Evolutionary conservation across 169 alveolate genomes (phyloP).

Genomic region (Babesia bigemina): DNA sequence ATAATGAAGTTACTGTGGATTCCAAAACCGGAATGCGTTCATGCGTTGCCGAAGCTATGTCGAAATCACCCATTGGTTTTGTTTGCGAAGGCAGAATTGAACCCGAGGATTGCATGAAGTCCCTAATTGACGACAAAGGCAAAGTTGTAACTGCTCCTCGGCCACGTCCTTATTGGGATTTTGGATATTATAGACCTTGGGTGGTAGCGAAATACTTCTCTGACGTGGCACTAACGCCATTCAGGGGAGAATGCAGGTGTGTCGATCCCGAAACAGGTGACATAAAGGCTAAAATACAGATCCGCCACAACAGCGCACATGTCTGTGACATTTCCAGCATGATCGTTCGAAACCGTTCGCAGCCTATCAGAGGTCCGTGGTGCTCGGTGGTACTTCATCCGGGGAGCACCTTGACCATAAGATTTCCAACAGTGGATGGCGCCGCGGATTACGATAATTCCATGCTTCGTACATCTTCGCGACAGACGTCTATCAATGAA

Average conservation of each 20-base stretch:
- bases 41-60: conserved; percentile 2
- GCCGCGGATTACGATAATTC: no score
- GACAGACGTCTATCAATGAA: not conserved
- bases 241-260: not conserved
- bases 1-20: not conserved
- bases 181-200: no score
- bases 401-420: no score
- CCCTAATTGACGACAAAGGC: not conserved
- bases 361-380: not conserved
- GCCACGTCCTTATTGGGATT: no score
- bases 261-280: no score
- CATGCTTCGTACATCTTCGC: no score
- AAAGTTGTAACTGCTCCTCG: no score
- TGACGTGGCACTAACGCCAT: not conserved
- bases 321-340: not conserved
- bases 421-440: not conserved
- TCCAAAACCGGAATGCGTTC: conserved; percentile 8
- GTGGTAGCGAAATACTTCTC: no score
- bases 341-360: not conserved
- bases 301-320: not conserved
- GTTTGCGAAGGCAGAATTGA: conserved; percentile 12
- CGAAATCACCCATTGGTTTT: not conserved
- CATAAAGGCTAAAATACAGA: not conserved
- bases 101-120: conserved; percentile 2
- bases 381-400: no score